Conservation (phyloP, 352 stramenopile genomes). For the Phytophthora idaei region DNA sequence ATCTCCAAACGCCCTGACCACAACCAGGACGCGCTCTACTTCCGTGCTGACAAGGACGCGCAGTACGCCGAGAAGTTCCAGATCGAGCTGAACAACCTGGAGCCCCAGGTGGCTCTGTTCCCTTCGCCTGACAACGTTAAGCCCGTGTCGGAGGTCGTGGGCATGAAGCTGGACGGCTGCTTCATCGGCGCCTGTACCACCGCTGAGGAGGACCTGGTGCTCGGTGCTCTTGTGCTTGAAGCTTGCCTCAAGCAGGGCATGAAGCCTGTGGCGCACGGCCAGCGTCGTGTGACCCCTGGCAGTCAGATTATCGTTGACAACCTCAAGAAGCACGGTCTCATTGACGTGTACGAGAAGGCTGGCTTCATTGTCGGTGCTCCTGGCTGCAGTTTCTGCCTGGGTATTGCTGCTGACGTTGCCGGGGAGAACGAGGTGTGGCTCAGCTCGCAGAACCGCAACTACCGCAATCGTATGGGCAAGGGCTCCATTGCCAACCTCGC, state of each 20-base stretch:
- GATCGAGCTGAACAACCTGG: constrained; percentile 72
- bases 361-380: constrained; percentile 80
- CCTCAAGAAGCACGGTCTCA: constrained; percentile 74
- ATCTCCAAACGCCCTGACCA: constrained; percentile 74
- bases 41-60: constrained; percentile 75
- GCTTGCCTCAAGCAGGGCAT: constrained; percentile 74
- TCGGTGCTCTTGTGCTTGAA: constrained; percentile 80
- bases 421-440: constrained; percentile 87
- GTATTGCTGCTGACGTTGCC: constrained; percentile 83
- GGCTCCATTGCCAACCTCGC: constrained; percentile 83
- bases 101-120: constrained; percentile 80
- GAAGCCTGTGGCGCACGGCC: constrained; percentile 55
- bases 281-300: constrained; percentile 80
- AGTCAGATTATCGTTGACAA: constrained; percentile 84
- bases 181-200: constrained; percentile 89
- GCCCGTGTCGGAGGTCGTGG: constrained; percentile 63
- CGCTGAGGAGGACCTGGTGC: constrained; percentile 80
- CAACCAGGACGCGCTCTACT: constrained; percentile 84
- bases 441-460: constrained; percentile 86
- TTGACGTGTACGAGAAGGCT: constrained; percentile 81
- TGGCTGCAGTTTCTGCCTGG: constrained; percentile 83
- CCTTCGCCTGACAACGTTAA: constrained; percentile 84
- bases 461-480: constrained; percentile 87
- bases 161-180: constrained; percentile 85
- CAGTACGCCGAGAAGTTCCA: constrained; percentile 78